Base-by-base conservation (phyloP, 1,284 basidiomycete genomes). In the Anthracocystis setariae region DNA sequence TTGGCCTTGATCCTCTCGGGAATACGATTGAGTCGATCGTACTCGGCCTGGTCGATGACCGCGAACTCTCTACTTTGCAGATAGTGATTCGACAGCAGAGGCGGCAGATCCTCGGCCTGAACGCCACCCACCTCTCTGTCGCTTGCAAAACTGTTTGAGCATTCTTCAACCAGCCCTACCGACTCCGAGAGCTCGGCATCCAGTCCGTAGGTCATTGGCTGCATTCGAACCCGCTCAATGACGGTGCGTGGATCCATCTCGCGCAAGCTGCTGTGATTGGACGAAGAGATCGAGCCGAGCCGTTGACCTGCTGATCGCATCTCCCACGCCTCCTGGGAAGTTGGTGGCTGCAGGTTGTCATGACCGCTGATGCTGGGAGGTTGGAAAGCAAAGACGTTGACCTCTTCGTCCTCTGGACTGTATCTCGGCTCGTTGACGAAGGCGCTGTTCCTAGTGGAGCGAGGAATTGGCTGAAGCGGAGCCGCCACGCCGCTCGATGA, bases 51-150 rank as follows among this genome's bases (percentile, higher is more conserved):
- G 33, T 65, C 54, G 18, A 70, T 42, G 10, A 18, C 40, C 18
- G 40, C 21, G 21, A 42, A 42, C 40, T 42, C 60, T 33, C 48
- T 47, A n/a, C 67, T 46, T 33, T 65, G 56, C 21, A 71, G 38
- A 25, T 71, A 71, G 52, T 71, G 63, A 35, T 60, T 71, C 12
- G 62, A 66, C 5, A 71, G 54, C 29, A 71, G 45, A 15, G 68
- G 68, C 17, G 68, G 68, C 1, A 71, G 50, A 45, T 71, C 68
- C 29, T 71, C 68, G 3, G 61, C 61, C 4, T 52, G 48, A 3
- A 70, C 59, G 8, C 32, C 24, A 25, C 10, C 5, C 23, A 12
- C 29, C 12, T 12, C 29, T 29, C 21, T 15, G 21, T 23, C 29
- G 15, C n/a, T 21, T 15, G n/a, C 43, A 3, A 33, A 29, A n/a